Percentiles rank a stretch among this genome's conserved stretches.
phyloP scores from a whole-genome alignment of 2,329 filamentous ascomycete species.

The Diaporthe vexans region DNA sequence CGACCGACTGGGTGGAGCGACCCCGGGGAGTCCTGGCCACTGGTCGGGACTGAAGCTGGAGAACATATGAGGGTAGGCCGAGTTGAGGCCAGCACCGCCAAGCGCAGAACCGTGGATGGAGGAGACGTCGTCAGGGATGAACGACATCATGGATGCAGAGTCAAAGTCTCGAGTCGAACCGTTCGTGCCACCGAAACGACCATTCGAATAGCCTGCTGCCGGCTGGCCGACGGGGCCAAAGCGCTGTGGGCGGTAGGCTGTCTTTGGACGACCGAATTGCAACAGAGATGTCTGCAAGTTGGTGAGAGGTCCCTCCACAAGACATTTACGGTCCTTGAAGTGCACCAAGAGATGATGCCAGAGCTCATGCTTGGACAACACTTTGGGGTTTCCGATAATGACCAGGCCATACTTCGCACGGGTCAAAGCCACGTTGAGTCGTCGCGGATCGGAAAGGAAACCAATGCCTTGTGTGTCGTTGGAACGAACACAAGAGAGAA shows the following conservation, averaged over 20 bases:
- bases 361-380: slow-evolving; percentile 95
- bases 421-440: slow-evolving; percentile 96
- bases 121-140: slow-evolving; percentile 96
- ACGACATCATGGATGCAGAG: slow-evolving; percentile 90
- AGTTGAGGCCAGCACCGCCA: slow-evolving; percentile 83
- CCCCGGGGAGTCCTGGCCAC: slow-evolving; percentile 87
- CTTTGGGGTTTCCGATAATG: slow-evolving; percentile 97
- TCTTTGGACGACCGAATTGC: slow-evolving; percentile 95
- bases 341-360: slow-evolving; percentile 97
- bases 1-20: slow-evolving; percentile 69
- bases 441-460: slow-evolving; percentile 96
- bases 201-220: slow-evolving; percentile 52
- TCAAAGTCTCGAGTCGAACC: slow-evolving; percentile 72
- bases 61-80: slow-evolving; percentile 95
- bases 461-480: slow-evolving; percentile 99
- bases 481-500: slow-evolving; percentile 96
- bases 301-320: slow-evolving; percentile 94
- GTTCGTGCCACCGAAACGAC: slow-evolving; percentile 57
- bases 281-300: slow-evolving; percentile 96
- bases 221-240: slow-evolving; percentile 60
- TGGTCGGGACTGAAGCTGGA: slow-evolving; percentile 88
- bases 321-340: slow-evolving; percentile 96
- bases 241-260: slow-evolving; percentile 90
- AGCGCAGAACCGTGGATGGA: slow-evolving; percentile 94
- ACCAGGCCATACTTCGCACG: slow-evolving; percentile 97